Percentiles rank a stretch among this genome's conserved stretches.
These are phyloP conservation scores for Myxozyma mucilagina DNA, from an alignment of 805 yeast species.

Conservation along the genomic window DNA sequence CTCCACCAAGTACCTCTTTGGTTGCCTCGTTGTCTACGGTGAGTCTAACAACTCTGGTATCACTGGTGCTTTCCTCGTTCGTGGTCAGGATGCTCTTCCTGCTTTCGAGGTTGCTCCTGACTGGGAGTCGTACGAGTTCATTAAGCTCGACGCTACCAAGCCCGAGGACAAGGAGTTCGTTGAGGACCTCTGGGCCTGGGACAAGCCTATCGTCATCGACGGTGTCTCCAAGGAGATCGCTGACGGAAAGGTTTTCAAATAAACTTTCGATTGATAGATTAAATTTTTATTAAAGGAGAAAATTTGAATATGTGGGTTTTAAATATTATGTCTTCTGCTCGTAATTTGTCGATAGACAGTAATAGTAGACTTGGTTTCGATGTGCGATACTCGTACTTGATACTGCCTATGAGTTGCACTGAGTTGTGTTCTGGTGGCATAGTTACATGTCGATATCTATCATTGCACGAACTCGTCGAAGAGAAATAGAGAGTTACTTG, in stretches of 20 bases:
- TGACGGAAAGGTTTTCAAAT: constrained; percentile 98
- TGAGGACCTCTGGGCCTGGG: constrained; percentile 97
- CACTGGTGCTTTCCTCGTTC: constrained; percentile 88
- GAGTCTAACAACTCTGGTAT: constrained; percentile 98
- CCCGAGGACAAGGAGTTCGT: constrained; percentile 77
- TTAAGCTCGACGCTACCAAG: constrained; percentile 76
- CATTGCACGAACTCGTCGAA: too few relatives aligned
- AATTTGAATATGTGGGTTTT: too few relatives aligned
- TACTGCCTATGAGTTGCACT: too few relatives aligned
- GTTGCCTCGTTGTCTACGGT: constrained; percentile 92
- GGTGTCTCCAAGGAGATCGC: constrained; percentile 86
- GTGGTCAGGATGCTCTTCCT: constrained; percentile 89
- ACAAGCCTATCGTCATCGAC: constrained; percentile 78
- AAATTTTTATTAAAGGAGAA: too few relatives aligned
- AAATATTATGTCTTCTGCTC: too few relatives aligned
- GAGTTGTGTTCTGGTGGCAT: too few relatives aligned
- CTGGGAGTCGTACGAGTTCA: constrained; percentile 90
- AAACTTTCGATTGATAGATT: constrained; percentile 36
- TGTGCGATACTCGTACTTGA: too few relatives aligned
- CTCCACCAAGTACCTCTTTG: constrained; percentile 92
- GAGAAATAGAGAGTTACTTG: too few relatives aligned
- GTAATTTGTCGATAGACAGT: too few relatives aligned
- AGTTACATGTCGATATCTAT: too few relatives aligned
- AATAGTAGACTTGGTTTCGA: too few relatives aligned
- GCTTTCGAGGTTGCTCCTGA: constrained; percentile 99